Evolutionary conservation across 2,329 filamentous ascomycete species (phyloP).

Genomic region (Nigrospora osmanthi): DNA sequence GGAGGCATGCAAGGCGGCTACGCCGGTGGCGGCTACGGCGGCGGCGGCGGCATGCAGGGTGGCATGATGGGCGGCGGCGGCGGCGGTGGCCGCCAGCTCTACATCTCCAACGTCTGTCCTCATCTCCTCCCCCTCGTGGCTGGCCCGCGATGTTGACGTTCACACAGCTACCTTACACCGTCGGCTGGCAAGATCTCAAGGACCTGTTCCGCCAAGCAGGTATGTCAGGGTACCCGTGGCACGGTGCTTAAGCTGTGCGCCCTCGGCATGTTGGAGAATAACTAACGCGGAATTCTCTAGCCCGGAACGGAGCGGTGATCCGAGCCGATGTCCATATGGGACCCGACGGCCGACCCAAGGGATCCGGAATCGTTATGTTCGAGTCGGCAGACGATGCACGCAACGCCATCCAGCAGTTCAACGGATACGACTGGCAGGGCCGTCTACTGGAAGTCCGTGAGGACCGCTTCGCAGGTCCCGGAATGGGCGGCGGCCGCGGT

Average conservation of each 20-base stretch:
- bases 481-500: constrained; percentile 48
- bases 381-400: constrained; percentile 91
- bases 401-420: constrained; percentile 94
- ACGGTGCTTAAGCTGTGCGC: no score
- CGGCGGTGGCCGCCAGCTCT: constrained; percentile 77
- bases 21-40: constrained; percentile 51
- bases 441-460: constrained; percentile 89
- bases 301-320: constrained; percentile 69
- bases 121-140: constrained; percentile 19
- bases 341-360: constrained; percentile 88
- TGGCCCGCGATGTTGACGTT: constrained; percentile 17
- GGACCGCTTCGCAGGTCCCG: constrained; percentile 75
- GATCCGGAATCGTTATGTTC: constrained; percentile 94
- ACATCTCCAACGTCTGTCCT: constrained; percentile 91
- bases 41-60: constrained; percentile 20
- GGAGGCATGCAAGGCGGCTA: constrained; percentile 44
- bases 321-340: constrained; percentile 92
- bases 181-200: constrained; percentile 98
- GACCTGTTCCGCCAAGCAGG: constrained; percentile 97
- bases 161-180: constrained; percentile 82
- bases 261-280: neutral
- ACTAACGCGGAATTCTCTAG: constrained; percentile 21
- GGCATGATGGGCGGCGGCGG: constrained; percentile 26
- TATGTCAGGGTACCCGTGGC: constrained; percentile 39
- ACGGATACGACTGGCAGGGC: constrained; percentile 98